Percentiles rank a stretch among this genome's conserved stretches.
Evolutionary conservation across 148 eudicot species (phyloP).

Genomic region (Vaccinium vitisidaea): DNA sequence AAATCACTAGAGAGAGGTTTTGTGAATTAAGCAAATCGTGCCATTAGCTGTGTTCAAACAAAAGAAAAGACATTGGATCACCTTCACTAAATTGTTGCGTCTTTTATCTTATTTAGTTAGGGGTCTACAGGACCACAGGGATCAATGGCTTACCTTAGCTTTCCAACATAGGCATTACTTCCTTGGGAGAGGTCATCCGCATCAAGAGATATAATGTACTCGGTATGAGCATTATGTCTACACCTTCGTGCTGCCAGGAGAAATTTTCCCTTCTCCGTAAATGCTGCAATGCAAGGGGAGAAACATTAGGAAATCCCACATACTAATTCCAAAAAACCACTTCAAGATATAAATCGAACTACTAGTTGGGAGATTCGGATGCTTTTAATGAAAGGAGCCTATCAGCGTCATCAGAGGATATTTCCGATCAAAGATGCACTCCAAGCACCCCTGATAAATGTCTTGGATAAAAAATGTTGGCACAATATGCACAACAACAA

Average conservation of each 20-base stretch:
- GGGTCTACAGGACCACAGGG: neutral
- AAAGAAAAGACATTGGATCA: neutral
- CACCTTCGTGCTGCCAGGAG: constrained; percentile 84
- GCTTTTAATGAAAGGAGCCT: neutral
- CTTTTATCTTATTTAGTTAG: neutral
- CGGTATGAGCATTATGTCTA: constrained; percentile 75
- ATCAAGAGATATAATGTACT: constrained; percentile 84
- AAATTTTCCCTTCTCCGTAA: constrained; percentile 82
- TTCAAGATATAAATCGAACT: neutral
- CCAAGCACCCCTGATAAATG: neutral
- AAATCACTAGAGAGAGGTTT: neutral
- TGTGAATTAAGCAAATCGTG: neutral
- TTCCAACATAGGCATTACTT: constrained; percentile 92
- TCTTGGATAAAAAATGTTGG: neutral
- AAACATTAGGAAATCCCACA: neutral
- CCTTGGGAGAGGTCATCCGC: constrained; percentile 83
- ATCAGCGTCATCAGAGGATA: neutral
- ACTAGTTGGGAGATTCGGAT: neutral
- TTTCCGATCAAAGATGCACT: neutral
- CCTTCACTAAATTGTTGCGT: neutral
- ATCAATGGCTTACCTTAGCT: constrained; percentile 59
- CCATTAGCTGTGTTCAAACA: neutral
- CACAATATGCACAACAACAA: neutral
- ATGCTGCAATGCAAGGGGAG: constrained; percentile 44
- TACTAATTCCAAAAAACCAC: neutral